These are phyloP conservation scores for Lathyrus aphaca DNA, from an alignment of 306 rosid genomes.

Conservation along the genomic window DNA sequence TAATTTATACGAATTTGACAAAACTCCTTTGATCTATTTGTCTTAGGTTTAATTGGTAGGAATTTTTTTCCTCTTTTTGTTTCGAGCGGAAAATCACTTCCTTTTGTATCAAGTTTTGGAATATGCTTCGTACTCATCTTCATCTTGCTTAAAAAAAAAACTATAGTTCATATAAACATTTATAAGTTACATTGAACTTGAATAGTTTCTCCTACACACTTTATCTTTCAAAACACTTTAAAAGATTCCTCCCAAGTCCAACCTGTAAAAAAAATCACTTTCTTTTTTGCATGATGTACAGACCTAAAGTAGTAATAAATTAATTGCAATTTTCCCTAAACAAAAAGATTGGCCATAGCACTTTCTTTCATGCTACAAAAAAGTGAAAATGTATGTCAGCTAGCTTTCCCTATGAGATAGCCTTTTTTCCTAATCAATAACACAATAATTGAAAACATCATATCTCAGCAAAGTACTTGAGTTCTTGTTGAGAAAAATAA, in stretches of 20 bases:
- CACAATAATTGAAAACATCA: slow-evolving; percentile 38
- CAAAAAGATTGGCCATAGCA: slow-evolving; percentile 31
- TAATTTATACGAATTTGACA: too few species aligned
- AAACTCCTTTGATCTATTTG: too few species aligned
- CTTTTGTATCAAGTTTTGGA: too few species aligned
- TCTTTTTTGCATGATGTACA: not conserved
- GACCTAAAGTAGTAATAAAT: not conserved
- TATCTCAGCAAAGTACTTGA: slow-evolving; percentile 17
- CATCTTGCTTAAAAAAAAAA: too few species aligned
- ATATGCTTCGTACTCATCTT: too few species aligned
- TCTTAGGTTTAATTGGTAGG: too few species aligned
- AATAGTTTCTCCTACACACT: not conserved
- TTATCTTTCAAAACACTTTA: slow-evolving; percentile 14
- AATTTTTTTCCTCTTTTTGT: too few species aligned
- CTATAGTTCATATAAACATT: not conserved
- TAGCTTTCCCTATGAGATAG: slow-evolving; percentile 31
- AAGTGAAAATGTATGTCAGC: slow-evolving; percentile 35
- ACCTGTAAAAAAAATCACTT: not conserved
- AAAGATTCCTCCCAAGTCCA: slow-evolving; percentile 34
- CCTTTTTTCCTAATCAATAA: slow-evolving; percentile 36
- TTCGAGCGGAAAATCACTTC: too few species aligned
- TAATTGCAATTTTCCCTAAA: slow-evolving; percentile 15
- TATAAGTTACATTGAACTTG: not conserved
- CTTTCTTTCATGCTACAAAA: slow-evolving; percentile 7
- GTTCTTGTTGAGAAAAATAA: slow-evolving; percentile 33